Evolutionary conservation across 352 stramenopile genomes (phyloP).

Genomic region (Globisporangium cylindrosporum): DNA sequence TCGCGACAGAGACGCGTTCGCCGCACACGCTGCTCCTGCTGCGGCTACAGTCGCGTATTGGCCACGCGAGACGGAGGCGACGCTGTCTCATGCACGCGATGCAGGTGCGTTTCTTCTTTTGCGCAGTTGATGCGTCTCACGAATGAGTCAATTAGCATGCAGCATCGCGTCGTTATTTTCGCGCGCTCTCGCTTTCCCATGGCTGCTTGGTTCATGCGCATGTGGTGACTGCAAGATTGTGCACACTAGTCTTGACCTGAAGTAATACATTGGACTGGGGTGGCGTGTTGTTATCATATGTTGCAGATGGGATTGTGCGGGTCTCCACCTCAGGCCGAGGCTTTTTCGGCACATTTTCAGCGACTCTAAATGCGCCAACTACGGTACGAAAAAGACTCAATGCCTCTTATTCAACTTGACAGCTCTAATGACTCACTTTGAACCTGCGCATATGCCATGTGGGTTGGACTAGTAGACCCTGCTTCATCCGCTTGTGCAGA

Average conservation of each 20-base stretch:
- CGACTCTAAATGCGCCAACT: conserved; percentile 12
- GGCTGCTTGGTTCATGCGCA: not conserved
- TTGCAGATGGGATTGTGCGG: conserved; percentile 22
- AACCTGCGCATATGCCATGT: no score
- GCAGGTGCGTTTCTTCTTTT: conserved; percentile 15
- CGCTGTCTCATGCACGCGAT: conserved; percentile 21
- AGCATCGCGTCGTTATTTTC: not conserved
- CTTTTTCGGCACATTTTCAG: conserved; percentile 27
- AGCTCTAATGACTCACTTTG: not conserved
- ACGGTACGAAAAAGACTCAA: conserved; percentile 15
- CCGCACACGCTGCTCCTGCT: not conserved
- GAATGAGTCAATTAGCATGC: not conserved
- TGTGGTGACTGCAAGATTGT: not conserved
- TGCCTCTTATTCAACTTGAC: no score
- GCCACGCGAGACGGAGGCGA: conserved; percentile 25
- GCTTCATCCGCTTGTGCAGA: conserved; percentile 33
- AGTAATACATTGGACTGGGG: not conserved
- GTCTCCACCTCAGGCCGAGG: conserved; percentile 24
- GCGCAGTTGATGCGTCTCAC: not conserved
- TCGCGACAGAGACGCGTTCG: not conserved
- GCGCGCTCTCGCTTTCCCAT: not conserved
- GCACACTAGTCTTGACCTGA: not conserved
- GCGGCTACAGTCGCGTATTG: conserved; percentile 26
- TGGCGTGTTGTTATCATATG: not conserved
- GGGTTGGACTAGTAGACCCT: not conserved